Percentiles rank a stretch among this genome's conserved stretches.
These are phyloP conservation scores for Medicago ruthenica DNA, from an alignment of 306 rosid species.

Conservation along the genomic window DNA sequence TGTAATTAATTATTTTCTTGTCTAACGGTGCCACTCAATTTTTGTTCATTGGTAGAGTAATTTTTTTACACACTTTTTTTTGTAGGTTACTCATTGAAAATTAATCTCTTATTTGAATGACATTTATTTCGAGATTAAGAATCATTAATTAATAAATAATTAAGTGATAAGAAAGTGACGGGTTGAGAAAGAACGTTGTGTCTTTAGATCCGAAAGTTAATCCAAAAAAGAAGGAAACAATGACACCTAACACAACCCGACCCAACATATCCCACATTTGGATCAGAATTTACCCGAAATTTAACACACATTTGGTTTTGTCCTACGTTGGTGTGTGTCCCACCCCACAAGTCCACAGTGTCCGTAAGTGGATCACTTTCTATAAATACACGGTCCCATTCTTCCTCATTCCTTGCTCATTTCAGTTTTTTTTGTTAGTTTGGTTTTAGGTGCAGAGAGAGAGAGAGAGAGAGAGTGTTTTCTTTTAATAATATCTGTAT, in stretches of 20 bases:
- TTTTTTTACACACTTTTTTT: no score
- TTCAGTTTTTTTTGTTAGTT: slow-evolving; percentile 34
- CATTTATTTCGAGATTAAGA: not conserved
- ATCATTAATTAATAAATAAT: not conserved
- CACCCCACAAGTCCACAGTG: slow-evolving; percentile 44
- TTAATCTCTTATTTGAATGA: no score
- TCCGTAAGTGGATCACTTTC: slow-evolving; percentile 32
- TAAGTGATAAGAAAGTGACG: slow-evolving; percentile 19
- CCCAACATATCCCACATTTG: slow-evolving; percentile 38
- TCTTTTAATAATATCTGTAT: not conserved
- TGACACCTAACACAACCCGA: slow-evolving; percentile 39
- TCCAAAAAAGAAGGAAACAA: slow-evolving; percentile 45
- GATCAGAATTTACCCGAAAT: slow-evolving; percentile 47
- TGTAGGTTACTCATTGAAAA: no score
- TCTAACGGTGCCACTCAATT: no score
- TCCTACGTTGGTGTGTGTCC: slow-evolving; percentile 45
- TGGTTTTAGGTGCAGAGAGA: slow-evolving; percentile 35
- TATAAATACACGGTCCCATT: slow-evolving; percentile 55
- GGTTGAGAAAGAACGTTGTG: slow-evolving; percentile 38
- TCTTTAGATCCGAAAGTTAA: slow-evolving; percentile 45
- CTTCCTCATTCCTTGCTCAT: slow-evolving; percentile 22
- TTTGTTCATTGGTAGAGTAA: no score
- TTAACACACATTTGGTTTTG: slow-evolving; percentile 39
- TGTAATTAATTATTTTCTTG: no score
- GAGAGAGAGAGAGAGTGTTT: slow-evolving; percentile 38